phyloP scores from a whole-genome alignment of 108 stramenopile species.

The Craspedostauros australis region DNA sequence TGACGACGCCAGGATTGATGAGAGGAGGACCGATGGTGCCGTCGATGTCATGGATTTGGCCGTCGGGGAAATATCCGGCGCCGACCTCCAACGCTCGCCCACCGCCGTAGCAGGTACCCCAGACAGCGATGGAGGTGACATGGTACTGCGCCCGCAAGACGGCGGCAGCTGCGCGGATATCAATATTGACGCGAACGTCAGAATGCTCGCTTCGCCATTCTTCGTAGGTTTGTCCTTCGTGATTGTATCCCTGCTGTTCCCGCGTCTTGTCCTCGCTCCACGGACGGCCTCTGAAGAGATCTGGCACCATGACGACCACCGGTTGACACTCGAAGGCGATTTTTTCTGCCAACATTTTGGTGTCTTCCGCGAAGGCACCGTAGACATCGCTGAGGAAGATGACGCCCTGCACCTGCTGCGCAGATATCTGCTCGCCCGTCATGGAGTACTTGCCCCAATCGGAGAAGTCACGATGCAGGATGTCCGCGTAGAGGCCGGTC shows the following conservation, averaged over 20 bases:
- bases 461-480: constrained; percentile 64
- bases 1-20: constrained; percentile 64
- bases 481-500: constrained; percentile 39
- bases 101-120: constrained; percentile 83
- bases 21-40: constrained; percentile 51
- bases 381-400: constrained; percentile 74
- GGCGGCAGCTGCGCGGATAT: constrained; percentile 79
- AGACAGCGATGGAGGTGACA: constrained; percentile 66
- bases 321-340: constrained; percentile 92
- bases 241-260: constrained; percentile 41
- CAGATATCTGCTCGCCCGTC: constrained; percentile 75
- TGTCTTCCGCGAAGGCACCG: constrained; percentile 68
- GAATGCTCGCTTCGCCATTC: constrained; percentile 67
- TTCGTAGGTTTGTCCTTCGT: constrained; percentile 59
- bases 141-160: constrained; percentile 68
- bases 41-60: constrained; percentile 56
- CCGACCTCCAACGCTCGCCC: constrained; percentile 79
- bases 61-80: constrained; percentile 53
- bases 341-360: constrained; percentile 68
- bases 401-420: constrained; percentile 76
- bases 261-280: constrained; percentile 49
- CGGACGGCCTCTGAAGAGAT: constrained; percentile 71
- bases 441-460: constrained; percentile 78
- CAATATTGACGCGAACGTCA: constrained; percentile 67
- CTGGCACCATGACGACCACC: constrained; percentile 78